These are phyloP conservation scores for Hymenoscyphus fraxineus DNA, from an alignment of 2,329 filamentous ascomycete genomes.

Conservation along the genomic window DNA sequence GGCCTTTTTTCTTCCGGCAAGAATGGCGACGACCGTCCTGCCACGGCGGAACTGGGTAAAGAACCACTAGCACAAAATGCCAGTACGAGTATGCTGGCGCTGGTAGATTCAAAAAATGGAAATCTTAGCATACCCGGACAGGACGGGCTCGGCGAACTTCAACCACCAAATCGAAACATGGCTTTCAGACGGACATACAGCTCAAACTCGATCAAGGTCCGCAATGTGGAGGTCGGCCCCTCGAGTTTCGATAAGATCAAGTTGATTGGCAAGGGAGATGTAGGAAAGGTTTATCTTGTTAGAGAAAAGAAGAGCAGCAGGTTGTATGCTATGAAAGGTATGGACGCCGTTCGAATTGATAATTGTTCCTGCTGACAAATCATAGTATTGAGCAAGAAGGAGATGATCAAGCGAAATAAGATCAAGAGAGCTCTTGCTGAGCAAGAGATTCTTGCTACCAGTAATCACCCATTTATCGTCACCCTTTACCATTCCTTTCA, in stretches of 20 bases:
- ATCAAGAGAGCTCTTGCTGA: conserved; percentile 97
- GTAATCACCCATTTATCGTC: conserved; percentile 98
- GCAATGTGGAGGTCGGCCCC: conserved; percentile 93
- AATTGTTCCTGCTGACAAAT: conserved; percentile 26
- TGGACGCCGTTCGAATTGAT: not conserved
- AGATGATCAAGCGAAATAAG: conserved; percentile 99
- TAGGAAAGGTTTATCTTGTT: conserved; percentile 96
- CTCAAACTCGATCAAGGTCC: conserved; percentile 97
- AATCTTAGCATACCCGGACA: conserved; percentile 43
- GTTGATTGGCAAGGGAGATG: conserved; percentile 96
- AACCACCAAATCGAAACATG: conserved; percentile 64
- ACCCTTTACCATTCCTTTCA: conserved; percentile 99
- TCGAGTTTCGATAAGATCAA: conserved; percentile 99
- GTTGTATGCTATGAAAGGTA: conserved; percentile 98
- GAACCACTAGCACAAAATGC: conserved; percentile 65
- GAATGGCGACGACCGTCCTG: conserved; percentile 63
- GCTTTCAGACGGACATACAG: conserved; percentile 94
- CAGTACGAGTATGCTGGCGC: conserved; percentile 45
- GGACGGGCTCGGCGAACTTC: conserved; percentile 57
- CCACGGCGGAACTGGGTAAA: conserved; percentile 82
- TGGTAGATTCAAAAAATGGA: conserved; percentile 42
- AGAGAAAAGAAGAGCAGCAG: conserved; percentile 95
- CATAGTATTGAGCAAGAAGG: conserved; percentile 94
- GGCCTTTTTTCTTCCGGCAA: conserved; percentile 71
- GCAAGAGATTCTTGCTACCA: conserved; percentile 96